Percentiles rank a stretch among this genome's conserved stretches.
Conservation (phyloP, 179 eudicot genomes). For the Silene noctiflora region DNA sequence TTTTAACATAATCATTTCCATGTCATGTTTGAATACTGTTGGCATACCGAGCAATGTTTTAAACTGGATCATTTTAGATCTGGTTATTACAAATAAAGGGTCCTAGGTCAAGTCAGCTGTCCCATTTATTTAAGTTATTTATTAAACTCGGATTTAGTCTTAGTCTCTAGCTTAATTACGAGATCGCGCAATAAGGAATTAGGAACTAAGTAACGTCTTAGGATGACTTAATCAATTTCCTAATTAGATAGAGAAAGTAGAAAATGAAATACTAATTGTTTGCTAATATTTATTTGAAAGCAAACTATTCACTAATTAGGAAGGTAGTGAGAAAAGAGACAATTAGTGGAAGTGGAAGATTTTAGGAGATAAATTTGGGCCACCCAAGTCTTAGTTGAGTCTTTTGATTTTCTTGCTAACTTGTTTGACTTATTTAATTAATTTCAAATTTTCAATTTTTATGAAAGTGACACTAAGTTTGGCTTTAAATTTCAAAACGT, state of each 20-base stretch:
- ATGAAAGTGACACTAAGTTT: constrained; percentile 1
- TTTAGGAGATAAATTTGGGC: constrained; percentile 2
- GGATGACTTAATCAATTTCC: not conserved
- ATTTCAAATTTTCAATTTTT: not conserved
- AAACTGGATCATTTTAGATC: no score
- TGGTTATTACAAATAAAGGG: no score
- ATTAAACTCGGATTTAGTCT: no score
- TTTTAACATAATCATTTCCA: no score
- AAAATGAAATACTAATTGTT: not conserved
- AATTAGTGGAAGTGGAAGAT: not conserved
- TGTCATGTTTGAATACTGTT: no score
- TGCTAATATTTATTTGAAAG: not conserved
- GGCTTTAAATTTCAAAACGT: not conserved
- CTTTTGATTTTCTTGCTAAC: constrained; percentile 10
- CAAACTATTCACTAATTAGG: not conserved
- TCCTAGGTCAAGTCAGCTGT: no score
- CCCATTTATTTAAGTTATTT: no score
- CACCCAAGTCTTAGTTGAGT: constrained; percentile 12
- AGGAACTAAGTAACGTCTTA: not conserved
- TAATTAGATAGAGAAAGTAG: constrained; percentile 9
- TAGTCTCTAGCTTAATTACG: not conserved
- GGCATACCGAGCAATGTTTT: no score
- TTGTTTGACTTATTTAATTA: constrained; percentile 9
- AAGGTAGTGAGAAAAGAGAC: not conserved
- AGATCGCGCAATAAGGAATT: not conserved